A percentile compares a stretch with the other conserved stretches of the same genome.
These are phyloP conservation scores for Paracorniculantispora psalliotae DNA, from an alignment of 2,329 filamentous ascomycete species.

Conservation along the genomic window DNA sequence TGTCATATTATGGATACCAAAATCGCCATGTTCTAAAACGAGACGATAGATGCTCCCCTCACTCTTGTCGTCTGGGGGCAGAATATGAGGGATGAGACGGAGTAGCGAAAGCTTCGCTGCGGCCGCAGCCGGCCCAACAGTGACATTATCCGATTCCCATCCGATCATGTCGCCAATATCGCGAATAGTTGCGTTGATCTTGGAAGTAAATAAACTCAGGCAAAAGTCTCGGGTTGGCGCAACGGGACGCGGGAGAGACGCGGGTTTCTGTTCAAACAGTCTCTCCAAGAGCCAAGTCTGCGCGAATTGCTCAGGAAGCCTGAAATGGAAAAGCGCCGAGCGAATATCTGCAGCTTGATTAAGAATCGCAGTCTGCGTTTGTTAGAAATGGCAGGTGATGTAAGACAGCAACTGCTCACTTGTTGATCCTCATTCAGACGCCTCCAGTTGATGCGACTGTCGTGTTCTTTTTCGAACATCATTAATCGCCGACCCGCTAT, in stretches of 20 bases:
- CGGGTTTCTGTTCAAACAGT: not conserved
- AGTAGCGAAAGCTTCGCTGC: constrained; percentile 24
- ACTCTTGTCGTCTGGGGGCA: constrained; percentile 12
- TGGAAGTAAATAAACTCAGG: constrained; percentile 20
- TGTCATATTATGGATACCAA: constrained; percentile 28
- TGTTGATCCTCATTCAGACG: not conserved
- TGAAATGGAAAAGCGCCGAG: not conserved
- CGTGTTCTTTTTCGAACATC: not conserved
- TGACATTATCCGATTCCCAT: constrained; percentile 19
- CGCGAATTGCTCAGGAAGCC: not conserved
- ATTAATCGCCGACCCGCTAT: not conserved
- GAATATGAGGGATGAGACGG: constrained; percentile 20
- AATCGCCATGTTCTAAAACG: constrained; percentile 31
- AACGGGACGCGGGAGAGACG: constrained; percentile 11
- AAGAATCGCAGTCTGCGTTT: not conserved
- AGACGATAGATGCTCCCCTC: constrained; percentile 22
- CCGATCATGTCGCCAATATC: constrained; percentile 22
- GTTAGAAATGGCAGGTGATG: not conserved
- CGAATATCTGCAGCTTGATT: not conserved
- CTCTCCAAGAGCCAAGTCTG: not conserved
- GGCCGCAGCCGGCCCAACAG: constrained; percentile 11
- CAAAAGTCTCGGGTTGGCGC: constrained; percentile 26
- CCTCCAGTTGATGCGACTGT: not conserved
- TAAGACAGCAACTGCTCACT: not conserved
- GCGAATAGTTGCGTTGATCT: constrained; percentile 24